Percentiles rank a stretch among this genome's conserved stretches.
Conservation (phyloP, 2,329 filamentous ascomycete species). For the Cryphonectria japonica region DNA sequence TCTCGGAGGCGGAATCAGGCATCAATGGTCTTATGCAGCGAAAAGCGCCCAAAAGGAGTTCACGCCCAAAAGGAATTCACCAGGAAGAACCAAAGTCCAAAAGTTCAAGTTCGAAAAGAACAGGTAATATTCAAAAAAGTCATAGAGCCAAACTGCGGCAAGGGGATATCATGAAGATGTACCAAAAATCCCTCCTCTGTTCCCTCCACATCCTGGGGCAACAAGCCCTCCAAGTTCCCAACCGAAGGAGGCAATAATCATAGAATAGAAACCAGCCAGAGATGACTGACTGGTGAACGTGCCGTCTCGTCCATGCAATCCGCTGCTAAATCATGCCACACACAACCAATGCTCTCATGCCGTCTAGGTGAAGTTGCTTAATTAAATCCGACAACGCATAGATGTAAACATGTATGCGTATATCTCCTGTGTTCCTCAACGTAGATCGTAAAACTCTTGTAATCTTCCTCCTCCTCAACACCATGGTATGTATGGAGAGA, state of each 20-base stretch:
- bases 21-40: background rate
- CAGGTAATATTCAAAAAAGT: constrained; percentile 9
- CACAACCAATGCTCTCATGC: constrained; percentile 7
- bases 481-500: background rate
- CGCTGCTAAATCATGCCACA: background rate
- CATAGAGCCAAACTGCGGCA: constrained; percentile 24
- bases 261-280: background rate
- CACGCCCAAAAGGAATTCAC: background rate
- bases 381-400: background rate
- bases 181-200: constrained; percentile 3
- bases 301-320: background rate
- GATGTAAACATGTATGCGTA: background rate
- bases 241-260: background rate
- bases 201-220: background rate
- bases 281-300: background rate
- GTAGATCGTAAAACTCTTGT: background rate
- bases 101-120: constrained; percentile 1
- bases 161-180: constrained; percentile 28
- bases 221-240: constrained; percentile 3
- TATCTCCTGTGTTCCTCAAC: background rate
- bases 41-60: background rate
- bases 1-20: background rate
- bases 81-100: no score
- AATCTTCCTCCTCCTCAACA: background rate
- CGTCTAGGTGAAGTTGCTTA: constrained; percentile 5